Base-by-base conservation (phyloP, 2,329 filamentous ascomycete genomes). In the Myriosclerotinia duriaeana region DNA sequence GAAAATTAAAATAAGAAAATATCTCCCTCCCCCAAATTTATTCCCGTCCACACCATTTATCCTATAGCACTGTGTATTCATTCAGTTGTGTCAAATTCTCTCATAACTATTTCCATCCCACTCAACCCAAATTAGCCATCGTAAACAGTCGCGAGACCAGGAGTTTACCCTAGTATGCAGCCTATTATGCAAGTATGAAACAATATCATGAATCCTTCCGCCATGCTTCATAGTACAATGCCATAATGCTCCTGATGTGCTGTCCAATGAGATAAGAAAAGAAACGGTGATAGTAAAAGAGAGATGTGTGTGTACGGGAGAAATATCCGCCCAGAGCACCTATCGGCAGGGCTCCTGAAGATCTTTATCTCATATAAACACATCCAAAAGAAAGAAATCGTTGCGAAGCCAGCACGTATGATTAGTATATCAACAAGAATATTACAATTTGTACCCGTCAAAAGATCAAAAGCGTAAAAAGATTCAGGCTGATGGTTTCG, bases 151-250 rank as follows among this genome's bases (percentile, higher is more conserved):
- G 44, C 26, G 58, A 60, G 58, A 60, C 58, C 44, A 50, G 9
- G 38, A 34, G 1, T 60, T 60, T 50, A 60, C 44, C 58, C 44
- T 60, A 26, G 14, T 60, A 38, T 60, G 44, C 20, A 60, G 38
- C 30, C 44, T 22, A n/a, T n/a, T 48, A 50, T 60, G 44, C 30
- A 50, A 38, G 14, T 50, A 26, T 26, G n/a, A 38, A 48, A 50
- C 8, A 50, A 50, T 38, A 38, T 36, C 5, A 50, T 17, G 44
- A 60, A 17, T 44, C 44, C 58, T 4, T 60, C 8, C 20, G 17
- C 50, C 26, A 48, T 60, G 30, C 30, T 50, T 14, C 17, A 22
- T n/a, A 40, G 9, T 60, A 9, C 30, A 20, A 50, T 48, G 44
- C 44, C 44, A 22, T 26, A 38, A 48, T 48, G 42, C 20, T 36